These are phyloP conservation scores for Taphrina populina DNA, from an alignment of 1,139 yeast genomes.

Conservation along the genomic window DNA sequence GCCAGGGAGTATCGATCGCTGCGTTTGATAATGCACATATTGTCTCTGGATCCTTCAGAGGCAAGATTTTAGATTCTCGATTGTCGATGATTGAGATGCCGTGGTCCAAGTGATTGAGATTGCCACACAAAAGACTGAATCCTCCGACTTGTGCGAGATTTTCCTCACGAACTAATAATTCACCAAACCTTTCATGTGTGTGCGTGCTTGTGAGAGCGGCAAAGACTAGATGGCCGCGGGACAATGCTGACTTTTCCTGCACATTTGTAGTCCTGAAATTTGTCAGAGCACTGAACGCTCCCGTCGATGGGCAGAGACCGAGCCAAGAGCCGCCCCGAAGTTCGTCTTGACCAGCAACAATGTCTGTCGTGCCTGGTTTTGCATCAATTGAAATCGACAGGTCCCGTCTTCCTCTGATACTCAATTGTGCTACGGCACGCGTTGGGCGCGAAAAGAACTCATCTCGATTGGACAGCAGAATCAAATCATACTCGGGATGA, in stretches of 20 bases:
- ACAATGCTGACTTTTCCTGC: slow-evolving; percentile 45
- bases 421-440: slow-evolving; percentile 58
- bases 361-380: slow-evolving; percentile 42
- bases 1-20: slow-evolving; percentile 65
- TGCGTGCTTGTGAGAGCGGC: slow-evolving; percentile 53
- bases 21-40: slow-evolving; percentile 68
- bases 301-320: no score
- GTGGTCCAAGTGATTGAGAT: slow-evolving; percentile 43
- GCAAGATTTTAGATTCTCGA: neutral
- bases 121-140: slow-evolving; percentile 77
- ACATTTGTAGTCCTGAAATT: slow-evolving; percentile 59
- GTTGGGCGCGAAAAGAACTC: slow-evolving; percentile 78
- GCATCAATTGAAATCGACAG: neutral
- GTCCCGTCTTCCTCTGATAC: no score
- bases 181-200: slow-evolving; percentile 53
- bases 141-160: slow-evolving; percentile 79
- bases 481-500: slow-evolving; percentile 51
- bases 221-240: slow-evolving; percentile 76
- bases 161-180: slow-evolving; percentile 41
- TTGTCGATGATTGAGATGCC: slow-evolving; percentile 37
- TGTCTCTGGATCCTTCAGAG: slow-evolving; percentile 32
- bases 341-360: slow-evolving; percentile 73
- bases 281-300: slow-evolving; percentile 70
- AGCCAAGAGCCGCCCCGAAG: slow-evolving; percentile 92
- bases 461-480: slow-evolving; percentile 79